phyloP scores from a whole-genome alignment of 2,329 filamentous ascomycete genomes.

The Phaeomoniella chlamydospora region DNA sequence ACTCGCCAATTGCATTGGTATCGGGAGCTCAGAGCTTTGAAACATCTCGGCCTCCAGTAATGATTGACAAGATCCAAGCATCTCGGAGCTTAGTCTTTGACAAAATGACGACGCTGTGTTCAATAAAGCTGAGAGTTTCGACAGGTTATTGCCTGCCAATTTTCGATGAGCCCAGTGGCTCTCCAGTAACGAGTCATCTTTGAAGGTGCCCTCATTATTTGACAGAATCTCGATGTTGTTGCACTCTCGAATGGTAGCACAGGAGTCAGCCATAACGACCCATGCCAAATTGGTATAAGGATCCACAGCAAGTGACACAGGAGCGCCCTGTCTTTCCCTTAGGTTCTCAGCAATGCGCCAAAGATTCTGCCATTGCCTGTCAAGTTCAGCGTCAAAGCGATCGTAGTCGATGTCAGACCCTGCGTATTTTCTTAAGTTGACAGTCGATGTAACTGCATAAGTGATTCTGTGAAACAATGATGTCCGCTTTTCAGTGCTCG shows the following conservation, averaged over 20 bases:
- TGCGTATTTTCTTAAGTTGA: conserved; percentile 56
- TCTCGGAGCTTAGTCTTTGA: conserved; percentile 53
- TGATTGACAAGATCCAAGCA: conserved; percentile 52
- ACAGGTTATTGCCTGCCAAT: conserved; percentile 29
- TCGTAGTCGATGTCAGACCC: conserved; percentile 65
- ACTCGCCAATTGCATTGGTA: conserved; percentile 58
- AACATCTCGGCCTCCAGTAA: conserved; percentile 61
- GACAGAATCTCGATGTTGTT: conserved; percentile 61
- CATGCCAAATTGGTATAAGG: conserved; percentile 57
- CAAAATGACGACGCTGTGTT: conserved; percentile 57
- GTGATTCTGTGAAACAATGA: conserved; percentile 20
- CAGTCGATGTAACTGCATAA: conserved; percentile 15
- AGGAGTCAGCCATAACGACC: conserved; percentile 69
- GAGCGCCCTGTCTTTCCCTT: conserved; percentile 72
- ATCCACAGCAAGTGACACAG: conserved; percentile 65
- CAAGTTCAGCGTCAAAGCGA: conserved; percentile 57
- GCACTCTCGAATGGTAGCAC: conserved; percentile 67
- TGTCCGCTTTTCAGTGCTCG: conserved; percentile 18
- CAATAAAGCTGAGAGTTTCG: conserved; percentile 48
- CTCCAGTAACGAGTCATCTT: neutral
- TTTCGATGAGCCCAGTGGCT: conserved; percentile 28
- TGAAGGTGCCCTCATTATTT: conserved; percentile 43
- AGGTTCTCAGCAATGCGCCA: conserved; percentile 75
- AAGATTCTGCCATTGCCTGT: conserved; percentile 79
- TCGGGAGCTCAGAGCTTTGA: conserved; percentile 54